A percentile compares a stretch with the other conserved stretches of the same genome.
Conservation (phyloP, 352 stramenopile species). For the Phytophthora capsici region DNA sequence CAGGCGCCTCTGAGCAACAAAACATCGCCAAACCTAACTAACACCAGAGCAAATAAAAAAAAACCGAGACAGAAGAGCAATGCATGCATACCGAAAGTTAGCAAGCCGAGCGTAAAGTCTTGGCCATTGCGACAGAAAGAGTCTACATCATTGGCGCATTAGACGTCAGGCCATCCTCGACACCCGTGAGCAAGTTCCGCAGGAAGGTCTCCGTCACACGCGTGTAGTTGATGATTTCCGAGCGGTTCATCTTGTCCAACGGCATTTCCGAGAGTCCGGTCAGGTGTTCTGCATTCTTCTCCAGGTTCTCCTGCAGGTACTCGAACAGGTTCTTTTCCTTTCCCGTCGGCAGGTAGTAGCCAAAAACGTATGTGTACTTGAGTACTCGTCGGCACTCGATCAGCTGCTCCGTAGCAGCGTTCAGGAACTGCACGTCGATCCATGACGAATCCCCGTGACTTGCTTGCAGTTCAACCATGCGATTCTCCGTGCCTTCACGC, state of each 20-base stretch:
- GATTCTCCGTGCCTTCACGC: conserved; percentile 93
- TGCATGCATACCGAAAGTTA: conserved; percentile 30
- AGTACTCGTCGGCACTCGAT: conserved; percentile 98
- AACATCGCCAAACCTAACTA: conserved; percentile 32
- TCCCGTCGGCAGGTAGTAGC: conserved; percentile 92
- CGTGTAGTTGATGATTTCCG: conserved; percentile 95
- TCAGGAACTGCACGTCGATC: conserved; percentile 99
- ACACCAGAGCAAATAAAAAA: conserved; percentile 44
- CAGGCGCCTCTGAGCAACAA: conserved; percentile 21
- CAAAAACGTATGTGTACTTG: conserved; percentile 98
- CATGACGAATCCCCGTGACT: conserved; percentile 91
- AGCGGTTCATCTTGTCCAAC: conserved; percentile 93
- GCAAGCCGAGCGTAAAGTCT: conserved; percentile 13
- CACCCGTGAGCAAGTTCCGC: conserved; percentile 88
- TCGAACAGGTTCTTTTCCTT: conserved; percentile 96
- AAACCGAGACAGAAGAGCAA: conserved; percentile 38
- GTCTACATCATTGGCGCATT: conserved; percentile 41
- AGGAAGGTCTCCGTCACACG: conserved; percentile 94
- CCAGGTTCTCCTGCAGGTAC: conserved; percentile 94
- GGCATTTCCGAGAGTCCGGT: conserved; percentile 91
- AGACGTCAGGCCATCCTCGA: conserved; percentile 90
- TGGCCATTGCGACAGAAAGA: conserved; percentile 10
- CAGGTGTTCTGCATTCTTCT: conserved; percentile 94
- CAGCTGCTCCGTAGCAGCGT: conserved; percentile 95
- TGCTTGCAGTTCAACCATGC: conserved; percentile 97